These are phyloP conservation scores for Pichia sp. DNA, from an alignment of 1,139 yeast genomes.

Conservation along the genomic window DNA sequence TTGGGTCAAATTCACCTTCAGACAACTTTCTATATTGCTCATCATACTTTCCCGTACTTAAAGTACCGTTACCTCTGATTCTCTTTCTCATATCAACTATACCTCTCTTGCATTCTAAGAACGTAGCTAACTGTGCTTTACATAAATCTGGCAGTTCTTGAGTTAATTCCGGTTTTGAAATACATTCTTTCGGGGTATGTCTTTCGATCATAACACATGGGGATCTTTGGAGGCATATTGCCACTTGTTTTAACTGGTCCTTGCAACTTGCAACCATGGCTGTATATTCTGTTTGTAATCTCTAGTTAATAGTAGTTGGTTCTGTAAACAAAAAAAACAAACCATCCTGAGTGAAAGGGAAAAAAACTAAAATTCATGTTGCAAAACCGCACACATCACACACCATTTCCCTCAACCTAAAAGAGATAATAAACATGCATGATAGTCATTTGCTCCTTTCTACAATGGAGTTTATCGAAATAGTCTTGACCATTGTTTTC, in stretches of 20 bases:
- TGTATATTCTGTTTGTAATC: not conserved
- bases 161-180: constrained; percentile 71
- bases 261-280: constrained; percentile 50
- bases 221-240: constrained; percentile 89
- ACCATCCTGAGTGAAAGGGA: too few relatives aligned
- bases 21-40: constrained; percentile 76
- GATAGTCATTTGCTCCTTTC: too few relatives aligned
- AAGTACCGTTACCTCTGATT: constrained; percentile 88
- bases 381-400: too few relatives aligned
- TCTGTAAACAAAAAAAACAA: not conserved
- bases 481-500: too few relatives aligned
- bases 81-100: constrained; percentile 85
- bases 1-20: constrained; percentile 72
- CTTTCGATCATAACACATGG: constrained; percentile 92
- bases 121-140: constrained; percentile 74
- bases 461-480: too few relatives aligned
- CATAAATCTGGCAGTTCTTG: constrained; percentile 83
- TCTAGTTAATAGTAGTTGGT: not conserved
- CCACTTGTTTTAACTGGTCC: constrained; percentile 88
- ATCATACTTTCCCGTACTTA: constrained; percentile 88
- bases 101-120: constrained; percentile 82
- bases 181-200: constrained; percentile 82
- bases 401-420: too few relatives aligned
- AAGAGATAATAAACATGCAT: too few relatives aligned
- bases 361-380: too few relatives aligned